Base-by-base conservation (phyloP, 2,329 filamentous ascomycete species). In the Colletotrichum sp. region DNA sequence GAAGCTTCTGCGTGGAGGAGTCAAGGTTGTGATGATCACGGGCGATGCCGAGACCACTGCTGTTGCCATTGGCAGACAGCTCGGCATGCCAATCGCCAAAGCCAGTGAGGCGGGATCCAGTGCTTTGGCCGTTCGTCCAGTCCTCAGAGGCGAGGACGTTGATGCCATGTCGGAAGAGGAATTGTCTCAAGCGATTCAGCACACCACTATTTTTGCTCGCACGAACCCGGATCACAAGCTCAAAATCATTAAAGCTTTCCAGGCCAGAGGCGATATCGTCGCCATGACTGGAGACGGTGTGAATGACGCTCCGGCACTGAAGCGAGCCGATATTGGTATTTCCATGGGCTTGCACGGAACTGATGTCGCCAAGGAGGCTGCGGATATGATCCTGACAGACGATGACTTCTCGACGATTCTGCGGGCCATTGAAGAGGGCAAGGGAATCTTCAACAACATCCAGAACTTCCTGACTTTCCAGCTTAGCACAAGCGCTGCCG, bases 381-480 rank as follows among this genome's bases (percentile, higher is more conserved):
- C 95, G n/a, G 95, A 97, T 81, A 97, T 97, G 95, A 96, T 97
- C 78, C 87, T 97, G 68, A 97, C 95, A 0, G 94, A 97, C 79
- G 95, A 97, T 83, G 94, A 97, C 84, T 97, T 97, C 83, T 95
- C 94, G 1, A 97, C 95, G 7, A 99, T 99, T 77, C 89, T 99
- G 13, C 94, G 93, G 75, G 97, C 97, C 34, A 99, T 99, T 77
- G 97, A 99, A 84, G 97, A 99, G 87, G 97, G 97, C 85, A 99
- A 99, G 85, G 97, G 96, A 71, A 99, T 99, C 79, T 99, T 99
- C 86, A 98, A 97, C 90, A 99, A 99, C 84, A 98, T 99, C 79
- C 97, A 99, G 83, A 99, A 99, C 85, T 99, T 99, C 86, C 90
- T 99, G 78, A 98, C 97, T 0, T 99, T 99, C 86, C 97, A 99